Evolutionary conservation across 768 basidiomycete species (phyloP).

Genomic region (Amanita phalloides): DNA sequence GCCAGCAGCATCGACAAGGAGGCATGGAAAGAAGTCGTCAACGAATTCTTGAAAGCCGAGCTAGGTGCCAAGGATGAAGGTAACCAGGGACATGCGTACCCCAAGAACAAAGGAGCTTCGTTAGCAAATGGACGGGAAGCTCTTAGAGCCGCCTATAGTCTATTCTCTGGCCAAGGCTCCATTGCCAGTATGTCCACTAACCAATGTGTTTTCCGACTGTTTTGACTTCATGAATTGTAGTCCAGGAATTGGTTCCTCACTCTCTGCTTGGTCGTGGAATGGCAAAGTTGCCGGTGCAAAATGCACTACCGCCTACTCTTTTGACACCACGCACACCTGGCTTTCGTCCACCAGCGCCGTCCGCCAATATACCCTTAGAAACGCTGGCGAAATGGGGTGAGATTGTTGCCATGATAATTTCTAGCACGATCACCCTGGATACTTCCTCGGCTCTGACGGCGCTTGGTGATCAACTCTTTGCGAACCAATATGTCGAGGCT

Average conservation of each 20-base stretch:
- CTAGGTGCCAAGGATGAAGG: conserved; percentile 34
- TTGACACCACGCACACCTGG: conserved; percentile 56
- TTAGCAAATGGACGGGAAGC: conserved; percentile 51
- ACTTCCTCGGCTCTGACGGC: conserved; percentile 68
- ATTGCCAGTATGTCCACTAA: conserved; percentile 44
- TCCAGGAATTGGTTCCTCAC: conserved; percentile 63
- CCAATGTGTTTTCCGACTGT: background rate
- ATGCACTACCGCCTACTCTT: conserved; percentile 18
- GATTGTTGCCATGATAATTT: conserved; percentile 73
- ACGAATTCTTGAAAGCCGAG: conserved; percentile 75
- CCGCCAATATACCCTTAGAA: conserved; percentile 44
- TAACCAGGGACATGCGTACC: conserved; percentile 8
- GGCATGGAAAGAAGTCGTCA: conserved; percentile 84
- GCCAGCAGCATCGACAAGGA: conserved; percentile 90
- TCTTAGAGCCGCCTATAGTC: conserved; percentile 70
- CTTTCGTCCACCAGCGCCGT: conserved; percentile 34
- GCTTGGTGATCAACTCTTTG: conserved; percentile 73
- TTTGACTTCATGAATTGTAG: conserved; percentile 23
- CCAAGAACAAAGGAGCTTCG: conserved; percentile 9
- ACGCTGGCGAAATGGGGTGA: conserved; percentile 76
- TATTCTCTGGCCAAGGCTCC: conserved; percentile 78
- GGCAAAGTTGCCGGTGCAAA: conserved; percentile 27
- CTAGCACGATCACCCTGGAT: conserved; percentile 57
- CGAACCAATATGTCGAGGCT: conserved; percentile 68
- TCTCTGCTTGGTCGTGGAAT: conserved; percentile 35